phyloP scores from a whole-genome alignment of 2,329 filamentous ascomycete genomes.

The Neopestalotiopsis clavispora region DNA sequence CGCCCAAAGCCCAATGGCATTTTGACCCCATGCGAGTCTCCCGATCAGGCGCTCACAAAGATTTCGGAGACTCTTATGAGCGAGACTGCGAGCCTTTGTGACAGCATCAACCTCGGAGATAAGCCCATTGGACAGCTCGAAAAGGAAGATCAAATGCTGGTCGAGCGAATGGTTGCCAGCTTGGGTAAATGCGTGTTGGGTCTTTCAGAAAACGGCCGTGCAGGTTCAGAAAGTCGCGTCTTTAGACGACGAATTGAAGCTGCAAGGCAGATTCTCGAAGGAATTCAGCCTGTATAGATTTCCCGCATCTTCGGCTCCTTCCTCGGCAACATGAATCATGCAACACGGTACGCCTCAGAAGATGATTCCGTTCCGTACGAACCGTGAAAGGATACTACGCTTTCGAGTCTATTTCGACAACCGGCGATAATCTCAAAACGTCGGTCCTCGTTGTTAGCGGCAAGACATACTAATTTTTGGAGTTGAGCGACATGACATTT shows the following conservation, averaged over 20 bases:
- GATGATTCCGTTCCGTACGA: too few species aligned
- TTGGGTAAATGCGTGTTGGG: slow-evolving; percentile 65
- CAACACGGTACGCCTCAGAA: too few species aligned
- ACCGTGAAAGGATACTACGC: too few species aligned
- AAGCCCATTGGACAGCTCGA: slow-evolving; percentile 52
- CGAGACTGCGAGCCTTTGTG: slow-evolving; percentile 49
- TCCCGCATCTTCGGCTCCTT: too few species aligned
- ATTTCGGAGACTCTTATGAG: slow-evolving; percentile 55
- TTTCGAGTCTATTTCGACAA: neutral
- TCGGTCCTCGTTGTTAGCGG: neutral
- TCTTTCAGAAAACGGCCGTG: slow-evolving; percentile 57
- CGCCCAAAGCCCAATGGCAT: slow-evolving; percentile 51
- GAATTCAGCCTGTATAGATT: slow-evolving; percentile 45
- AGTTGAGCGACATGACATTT: neutral
- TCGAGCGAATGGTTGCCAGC: slow-evolving; percentile 64
- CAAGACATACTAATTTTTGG: neutral
- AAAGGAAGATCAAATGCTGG: slow-evolving; percentile 63
- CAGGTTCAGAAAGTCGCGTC: slow-evolving; percentile 63
- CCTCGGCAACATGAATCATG: too few species aligned
- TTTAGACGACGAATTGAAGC: slow-evolving; percentile 76
- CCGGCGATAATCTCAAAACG: neutral
- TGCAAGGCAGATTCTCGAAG: slow-evolving; percentile 75
- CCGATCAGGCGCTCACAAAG: slow-evolving; percentile 52
- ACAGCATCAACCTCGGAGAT: slow-evolving; percentile 31
- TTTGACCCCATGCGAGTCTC: slow-evolving; percentile 53